phyloP scores from a whole-genome alignment of 352 stramenopile species.

The Peronospora destructor region DNA sequence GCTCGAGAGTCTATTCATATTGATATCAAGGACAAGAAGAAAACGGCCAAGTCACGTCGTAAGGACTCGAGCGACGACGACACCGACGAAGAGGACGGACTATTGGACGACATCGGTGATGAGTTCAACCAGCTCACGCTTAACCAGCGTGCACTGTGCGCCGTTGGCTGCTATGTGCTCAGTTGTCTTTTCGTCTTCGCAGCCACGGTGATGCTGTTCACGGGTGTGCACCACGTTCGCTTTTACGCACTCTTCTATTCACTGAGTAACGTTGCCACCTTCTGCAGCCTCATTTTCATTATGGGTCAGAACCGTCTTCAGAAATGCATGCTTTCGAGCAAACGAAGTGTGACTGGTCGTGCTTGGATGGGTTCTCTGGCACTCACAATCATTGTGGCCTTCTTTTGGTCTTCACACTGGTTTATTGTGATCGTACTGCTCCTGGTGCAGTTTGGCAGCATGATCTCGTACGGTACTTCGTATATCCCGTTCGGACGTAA shows the following conservation, averaged over 20 bases:
- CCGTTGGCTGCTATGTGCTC: conserved; percentile 34
- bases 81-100: conserved; percentile 34
- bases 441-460: conserved; percentile 41
- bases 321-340: conserved; percentile 38
- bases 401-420: conserved; percentile 38
- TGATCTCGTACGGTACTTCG: conserved; percentile 53
- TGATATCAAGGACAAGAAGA: conserved; percentile 32
- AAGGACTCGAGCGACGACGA: conserved; percentile 34
- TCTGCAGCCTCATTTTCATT: conserved; percentile 41
- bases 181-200: conserved; percentile 31
- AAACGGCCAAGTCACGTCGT: conserved; percentile 20
- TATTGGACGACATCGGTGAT: conserved; percentile 32
- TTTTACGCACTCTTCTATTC: conserved; percentile 41
- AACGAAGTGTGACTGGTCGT: conserved; percentile 24
- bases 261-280: conserved; percentile 37
- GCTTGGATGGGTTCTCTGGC: conserved; percentile 40
- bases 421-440: conserved; percentile 48
- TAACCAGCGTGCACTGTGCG: conserved; percentile 32
- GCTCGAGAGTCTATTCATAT: conserved; percentile 32
- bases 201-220: conserved; percentile 33
- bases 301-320: conserved; percentile 33
- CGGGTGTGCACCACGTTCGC: conserved; percentile 34
- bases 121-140: conserved; percentile 37
- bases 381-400: conserved; percentile 37
- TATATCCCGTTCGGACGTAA: conserved; percentile 47